Percentiles rank a stretch among this genome's conserved stretches.
phyloP scores from a whole-genome alignment of 257 asterid species.

The Thymus mandschuricus region DNA sequence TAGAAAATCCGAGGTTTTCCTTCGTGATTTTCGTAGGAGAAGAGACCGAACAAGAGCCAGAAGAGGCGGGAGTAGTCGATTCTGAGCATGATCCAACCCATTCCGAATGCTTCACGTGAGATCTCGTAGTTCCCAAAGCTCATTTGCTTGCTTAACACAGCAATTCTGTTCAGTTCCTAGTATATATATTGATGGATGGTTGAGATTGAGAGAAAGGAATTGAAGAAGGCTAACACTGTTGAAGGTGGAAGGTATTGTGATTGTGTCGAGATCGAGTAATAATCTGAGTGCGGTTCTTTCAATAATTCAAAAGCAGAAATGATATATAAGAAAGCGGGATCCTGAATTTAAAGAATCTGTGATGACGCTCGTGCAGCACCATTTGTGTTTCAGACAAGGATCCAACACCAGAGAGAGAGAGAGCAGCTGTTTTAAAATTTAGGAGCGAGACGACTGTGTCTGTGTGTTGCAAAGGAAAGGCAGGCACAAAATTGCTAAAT shows the following conservation, averaged over 20 bases:
- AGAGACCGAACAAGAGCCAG: constrained; percentile 74
- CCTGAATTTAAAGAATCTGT: constrained; percentile 77
- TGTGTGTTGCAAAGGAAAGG: not conserved
- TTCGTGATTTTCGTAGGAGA: constrained; percentile 78
- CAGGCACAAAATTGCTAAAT: not conserved
- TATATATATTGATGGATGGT: too few relatives aligned
- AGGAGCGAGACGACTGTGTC: not conserved
- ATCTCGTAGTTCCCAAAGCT: constrained; percentile 41
- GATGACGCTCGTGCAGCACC: constrained; percentile 54
- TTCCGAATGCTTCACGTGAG: constrained; percentile 50
- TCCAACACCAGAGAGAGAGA: constrained; percentile 1
- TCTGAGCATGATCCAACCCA: constrained; percentile 80
- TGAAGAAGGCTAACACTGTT: constrained; percentile 16
- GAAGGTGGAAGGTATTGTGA: constrained; percentile 11
- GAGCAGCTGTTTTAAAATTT: not conserved
- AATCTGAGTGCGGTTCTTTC: not conserved
- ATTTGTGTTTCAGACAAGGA: constrained; percentile 43
- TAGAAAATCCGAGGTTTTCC: constrained; percentile 82
- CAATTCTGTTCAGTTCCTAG: too few relatives aligned
- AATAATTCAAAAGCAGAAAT: constrained; percentile 18
- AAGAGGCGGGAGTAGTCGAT: constrained; percentile 79
- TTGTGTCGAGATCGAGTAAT: not conserved
- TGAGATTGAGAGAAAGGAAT: too few relatives aligned
- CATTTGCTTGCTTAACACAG: constrained; percentile 37
- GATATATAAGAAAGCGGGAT: constrained; percentile 31